Conservation (phyloP, 2,329 filamentous ascomycete species). For the Paraconiothyrium sp. region DNA sequence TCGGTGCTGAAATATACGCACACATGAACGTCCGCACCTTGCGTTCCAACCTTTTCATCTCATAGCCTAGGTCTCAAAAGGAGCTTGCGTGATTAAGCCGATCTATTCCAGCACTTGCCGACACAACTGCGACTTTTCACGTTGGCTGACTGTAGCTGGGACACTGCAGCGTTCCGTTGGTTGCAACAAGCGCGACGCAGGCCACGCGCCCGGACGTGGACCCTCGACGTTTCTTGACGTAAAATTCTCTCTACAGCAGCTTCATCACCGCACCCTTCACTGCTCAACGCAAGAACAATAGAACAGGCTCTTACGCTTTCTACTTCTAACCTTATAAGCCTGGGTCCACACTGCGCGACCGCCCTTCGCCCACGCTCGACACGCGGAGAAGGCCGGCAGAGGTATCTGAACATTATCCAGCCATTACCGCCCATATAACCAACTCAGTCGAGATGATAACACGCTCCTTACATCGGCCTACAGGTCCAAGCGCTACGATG, state of each 20-base stretch:
- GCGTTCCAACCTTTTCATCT: background rate
- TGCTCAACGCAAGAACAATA: background rate
- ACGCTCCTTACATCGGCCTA: background rate
- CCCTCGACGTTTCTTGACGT: constrained; percentile 6
- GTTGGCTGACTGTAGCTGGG: background rate
- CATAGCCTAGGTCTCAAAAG: background rate
- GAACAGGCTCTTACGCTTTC: background rate
- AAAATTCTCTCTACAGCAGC: constrained; percentile 6
- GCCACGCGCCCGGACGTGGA: constrained; percentile 1
- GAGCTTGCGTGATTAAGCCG: background rate
- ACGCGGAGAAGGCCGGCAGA: background rate
- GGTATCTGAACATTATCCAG: background rate
- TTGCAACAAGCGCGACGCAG: constrained; percentile 4
- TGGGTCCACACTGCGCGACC: too few relatives aligned
- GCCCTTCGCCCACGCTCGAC: background rate
- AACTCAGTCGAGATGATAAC: constrained; percentile 4
- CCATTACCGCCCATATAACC: background rate
- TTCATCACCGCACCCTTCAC: background rate
- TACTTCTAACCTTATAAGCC: background rate
- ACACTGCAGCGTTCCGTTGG: background rate
- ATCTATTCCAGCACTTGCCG: background rate
- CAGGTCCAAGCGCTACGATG: constrained; percentile 5
- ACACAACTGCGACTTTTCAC: background rate
- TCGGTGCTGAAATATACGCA: constrained; percentile 15
- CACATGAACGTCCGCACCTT: background rate